Evolutionary conservation across 257 asterid species (phyloP).

Genomic region (Solanum tarijense): DNA sequence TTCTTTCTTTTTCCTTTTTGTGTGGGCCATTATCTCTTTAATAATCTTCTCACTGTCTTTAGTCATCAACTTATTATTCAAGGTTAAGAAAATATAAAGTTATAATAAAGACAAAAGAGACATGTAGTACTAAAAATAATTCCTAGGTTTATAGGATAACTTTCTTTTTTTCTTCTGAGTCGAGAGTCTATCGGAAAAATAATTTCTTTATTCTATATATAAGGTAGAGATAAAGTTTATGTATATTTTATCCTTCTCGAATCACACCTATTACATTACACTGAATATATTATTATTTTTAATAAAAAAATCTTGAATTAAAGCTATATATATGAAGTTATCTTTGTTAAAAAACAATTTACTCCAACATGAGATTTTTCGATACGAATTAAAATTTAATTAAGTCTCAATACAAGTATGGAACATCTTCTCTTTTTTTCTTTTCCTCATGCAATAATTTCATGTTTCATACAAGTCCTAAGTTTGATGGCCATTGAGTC

Average conservation of each 20-base stretch:
- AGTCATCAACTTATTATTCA: not conserved
- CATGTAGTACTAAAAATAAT: not conserved
- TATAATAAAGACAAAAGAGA: not conserved
- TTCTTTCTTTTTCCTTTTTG: not conserved
- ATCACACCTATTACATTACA: too few relatives aligned
- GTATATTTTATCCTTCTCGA: not conserved
- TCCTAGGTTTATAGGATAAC: not conserved
- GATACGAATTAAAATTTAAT: too few relatives aligned
- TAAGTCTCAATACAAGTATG: too few relatives aligned
- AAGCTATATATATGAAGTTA: not conserved
- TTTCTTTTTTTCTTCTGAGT: not conserved
- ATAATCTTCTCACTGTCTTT: not conserved
- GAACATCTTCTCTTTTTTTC: not conserved
- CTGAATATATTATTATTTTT: not conserved
- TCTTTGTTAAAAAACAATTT: not conserved
- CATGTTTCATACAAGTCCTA: conserved; percentile 9
- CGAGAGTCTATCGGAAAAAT: rapidly evolving
- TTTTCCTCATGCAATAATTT: not conserved
- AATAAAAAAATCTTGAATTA: not conserved
- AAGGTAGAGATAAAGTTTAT: not conserved
- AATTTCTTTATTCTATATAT: not conserved
- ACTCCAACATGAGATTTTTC: rapidly evolving
- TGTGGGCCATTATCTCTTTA: not conserved
- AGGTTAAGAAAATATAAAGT: not conserved
- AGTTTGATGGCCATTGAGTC: conserved; percentile 10